Evolutionary conservation across 345 rosid genomes (phyloP), one percentile per base, ranked within the genome.

Genomic region (Litchi chinensis): DNA sequence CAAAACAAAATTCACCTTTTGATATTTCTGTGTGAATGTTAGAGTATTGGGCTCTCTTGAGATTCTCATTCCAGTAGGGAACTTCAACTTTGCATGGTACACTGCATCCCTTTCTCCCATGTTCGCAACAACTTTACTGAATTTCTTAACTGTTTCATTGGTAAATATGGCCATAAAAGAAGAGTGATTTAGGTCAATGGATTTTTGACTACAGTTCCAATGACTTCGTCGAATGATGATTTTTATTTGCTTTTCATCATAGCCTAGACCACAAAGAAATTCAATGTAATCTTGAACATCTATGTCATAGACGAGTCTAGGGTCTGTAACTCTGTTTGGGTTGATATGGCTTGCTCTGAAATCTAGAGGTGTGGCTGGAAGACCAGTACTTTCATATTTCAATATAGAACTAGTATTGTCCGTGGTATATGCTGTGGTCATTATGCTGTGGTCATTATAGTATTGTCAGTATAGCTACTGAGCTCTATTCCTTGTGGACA

Each of bases 341-440:
- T 26, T 26, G 28, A 26, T 26, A 26, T 26, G 28, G 28, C 28
- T 1, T 26, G 28, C 28, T 26, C 28, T 0, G 28, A 26, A 26
- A 26, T 26, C 28, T 26, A 26, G 28, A 26, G 28, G 28, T 26
- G 28, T 26, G 28, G 28, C 28, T 26, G 28, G 28, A 26, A 26
- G 28, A 26, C 3, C 77, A 5, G 44, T 28, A 12, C 4, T 2
- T 62, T 83, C 80, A 71, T 85, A 76, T 64, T 19, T 79, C 56
- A 85, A 18, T 15, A 62, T 10, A 1, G 65, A 19, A n/a, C 78
- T 70, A 0, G 74, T 82, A 79, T 85, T 87, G 50, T 89, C 82
- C 7, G 40, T 39, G 26, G 66, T 76, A 75, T 82, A 83, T 16
- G 91, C 86, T 46, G 90, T 85, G 32, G 91, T 85, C 82, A 87